A percentile compares a stretch with the other conserved stretches of the same genome.
phyloP scores from a whole-genome alignment of 306 rosid species.

The Citrullus amarus region DNA sequence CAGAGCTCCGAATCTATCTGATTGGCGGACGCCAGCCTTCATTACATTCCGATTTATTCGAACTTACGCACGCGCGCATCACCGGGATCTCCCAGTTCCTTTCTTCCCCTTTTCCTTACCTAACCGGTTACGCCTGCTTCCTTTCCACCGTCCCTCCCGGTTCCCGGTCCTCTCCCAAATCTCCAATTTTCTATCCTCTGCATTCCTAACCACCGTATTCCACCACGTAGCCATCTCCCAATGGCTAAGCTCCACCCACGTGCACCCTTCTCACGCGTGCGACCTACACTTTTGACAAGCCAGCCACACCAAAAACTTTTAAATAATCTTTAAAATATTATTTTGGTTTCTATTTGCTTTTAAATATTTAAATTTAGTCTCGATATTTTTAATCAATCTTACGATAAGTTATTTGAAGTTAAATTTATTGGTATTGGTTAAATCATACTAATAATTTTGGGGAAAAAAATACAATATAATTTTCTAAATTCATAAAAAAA shows the following conservation, averaged over 20 bases:
- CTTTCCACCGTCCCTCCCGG: background rate
- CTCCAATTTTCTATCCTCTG: background rate
- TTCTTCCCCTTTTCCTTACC: background rate
- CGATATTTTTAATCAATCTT: too few relatives aligned
- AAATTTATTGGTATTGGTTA: too few relatives aligned
- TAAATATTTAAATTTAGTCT: too few relatives aligned
- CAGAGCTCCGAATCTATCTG: slow-evolving; percentile 9
- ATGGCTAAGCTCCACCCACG: background rate
- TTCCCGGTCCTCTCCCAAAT: background rate
- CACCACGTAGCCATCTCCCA: background rate
- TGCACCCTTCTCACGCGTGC: background rate
- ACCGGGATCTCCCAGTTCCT: slow-evolving; percentile 9
- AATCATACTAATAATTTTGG: too few relatives aligned
- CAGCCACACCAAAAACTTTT: too few relatives aligned
- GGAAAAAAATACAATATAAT: too few relatives aligned
- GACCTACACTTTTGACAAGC: too few relatives aligned
- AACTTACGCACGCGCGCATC: background rate
- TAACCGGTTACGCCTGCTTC: background rate
- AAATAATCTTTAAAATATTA: too few relatives aligned
- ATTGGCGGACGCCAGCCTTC: slow-evolving; percentile 10
- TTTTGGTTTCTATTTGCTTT: too few relatives aligned
- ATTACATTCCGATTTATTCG: slow-evolving; percentile 3
- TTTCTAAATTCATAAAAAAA: too few relatives aligned
- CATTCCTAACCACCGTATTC: background rate
- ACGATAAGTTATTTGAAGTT: too few relatives aligned